Conservation (phyloP, 129 eudicot species). For the Lactuca saligna region DNA sequence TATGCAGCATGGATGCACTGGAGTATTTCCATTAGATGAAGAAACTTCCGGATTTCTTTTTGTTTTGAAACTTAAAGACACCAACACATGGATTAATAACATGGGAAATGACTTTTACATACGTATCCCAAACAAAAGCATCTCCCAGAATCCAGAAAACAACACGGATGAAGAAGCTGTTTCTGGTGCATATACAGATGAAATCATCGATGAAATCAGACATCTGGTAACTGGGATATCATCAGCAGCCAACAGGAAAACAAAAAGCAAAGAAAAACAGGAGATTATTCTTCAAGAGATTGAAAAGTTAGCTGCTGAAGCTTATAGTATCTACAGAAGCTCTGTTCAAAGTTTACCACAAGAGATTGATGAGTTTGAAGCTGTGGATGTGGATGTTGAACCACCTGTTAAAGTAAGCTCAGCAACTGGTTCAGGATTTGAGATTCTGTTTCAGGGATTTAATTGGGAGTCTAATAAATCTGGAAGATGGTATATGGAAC, state of each 20-base stretch:
- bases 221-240: constrained; percentile 78
- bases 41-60: constrained; percentile 61
- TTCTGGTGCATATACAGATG: constrained; percentile 52
- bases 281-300: constrained; percentile 87
- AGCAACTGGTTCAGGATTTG: constrained; percentile 90
- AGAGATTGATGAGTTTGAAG: constrained; percentile 26
- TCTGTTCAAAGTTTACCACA: constrained; percentile 39
- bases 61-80: constrained; percentile 66
- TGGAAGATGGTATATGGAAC: constrained; percentile 86
- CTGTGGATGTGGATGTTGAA: constrained; percentile 41
- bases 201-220: constrained; percentile 78
- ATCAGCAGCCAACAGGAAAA: constrained; percentile 52
- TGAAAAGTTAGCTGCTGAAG: constrained; percentile 97
- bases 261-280: constrained; percentile 68
- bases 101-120: constrained; percentile 72
- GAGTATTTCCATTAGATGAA: constrained; percentile 54
- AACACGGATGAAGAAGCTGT: constrained; percentile 26
- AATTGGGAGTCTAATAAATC: constrained; percentile 97
- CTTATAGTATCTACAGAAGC: constrained; percentile 83
- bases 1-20: constrained; percentile 60
- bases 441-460: constrained; percentile 84
- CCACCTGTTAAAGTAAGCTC: constrained; percentile 50
- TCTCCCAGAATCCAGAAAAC: constrained; percentile 15
- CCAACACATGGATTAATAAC: constrained; percentile 72
- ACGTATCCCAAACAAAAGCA: constrained; percentile 47